Base-by-base conservation (phyloP, 1,284 basidiomycete species). In the Austroboletus olivaceoglutinosus region DNA sequence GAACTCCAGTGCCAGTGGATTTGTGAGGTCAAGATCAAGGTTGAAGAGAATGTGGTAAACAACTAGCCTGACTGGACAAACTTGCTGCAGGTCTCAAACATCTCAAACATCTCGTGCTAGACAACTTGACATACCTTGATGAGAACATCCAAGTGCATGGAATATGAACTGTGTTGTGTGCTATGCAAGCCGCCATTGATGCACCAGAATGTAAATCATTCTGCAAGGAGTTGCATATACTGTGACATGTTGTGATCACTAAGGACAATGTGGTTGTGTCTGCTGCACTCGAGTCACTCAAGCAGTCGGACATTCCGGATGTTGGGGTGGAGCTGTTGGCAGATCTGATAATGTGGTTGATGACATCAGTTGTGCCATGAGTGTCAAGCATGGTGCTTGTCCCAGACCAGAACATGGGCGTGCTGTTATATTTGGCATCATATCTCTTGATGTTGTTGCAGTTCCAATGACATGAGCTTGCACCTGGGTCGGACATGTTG, bases 1-100 rank as follows among this genome's bases (percentile, higher is more conserved):
- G 96, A 98, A 74, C 84, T 98, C 41, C 96, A 99, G 70, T 85
- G 94, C 47, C 82, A 92, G 56, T 99, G 96, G 95, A 91, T 98
- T 52, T 85, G 92, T 41, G 93, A 98, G 50, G 89, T 99, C 78
- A 97, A 98, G 75, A 81, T 93, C 55, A 89, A 88, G 61, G 96
- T 99, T 51, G 96, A 99, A 73, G 84, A 93, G 97, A 99, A 73
- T 92, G 97, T 43, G 94, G 93, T 22, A 95, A 95, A 18, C 89
- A 96, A 54, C 81, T 99, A 11, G 91, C 93, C 54, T 97, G 94
- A 73, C 85, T 99, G 37, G 93, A 97, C 67, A 88, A 95, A 67
- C 85, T 99, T 48, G 88, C 93, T 15, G 85, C 89, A 1, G 89
- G 91, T 52, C 77, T 99, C 56, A 95, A 96, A 72, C 85, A 89